Evolutionary conservation across 371 early-diverging fungal genomes (phyloP).

Genomic region (Enterospora canceri): DNA sequence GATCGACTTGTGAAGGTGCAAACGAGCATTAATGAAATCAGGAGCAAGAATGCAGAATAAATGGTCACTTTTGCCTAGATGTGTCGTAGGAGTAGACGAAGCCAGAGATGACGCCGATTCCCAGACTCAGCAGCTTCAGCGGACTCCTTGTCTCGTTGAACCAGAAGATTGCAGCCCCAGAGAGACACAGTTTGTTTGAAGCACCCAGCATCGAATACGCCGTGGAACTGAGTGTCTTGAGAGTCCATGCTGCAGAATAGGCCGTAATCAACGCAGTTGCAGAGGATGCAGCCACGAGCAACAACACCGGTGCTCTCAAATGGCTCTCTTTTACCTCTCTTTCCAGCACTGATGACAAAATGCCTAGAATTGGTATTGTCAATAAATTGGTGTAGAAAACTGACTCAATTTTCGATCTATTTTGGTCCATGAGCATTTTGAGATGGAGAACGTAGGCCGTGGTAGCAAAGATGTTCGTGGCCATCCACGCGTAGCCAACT

Average conservation of each 20-base stretch:
- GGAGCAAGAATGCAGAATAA: neutral
- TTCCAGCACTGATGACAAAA: slow-evolving; percentile 66
- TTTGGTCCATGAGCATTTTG: slow-evolving; percentile 68
- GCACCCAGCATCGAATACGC: slow-evolving; percentile 95
- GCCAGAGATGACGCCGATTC: slow-evolving; percentile 26
- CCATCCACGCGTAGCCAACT: slow-evolving; percentile 82
- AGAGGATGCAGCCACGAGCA: slow-evolving; percentile 65
- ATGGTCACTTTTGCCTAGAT: neutral
- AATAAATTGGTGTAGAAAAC: slow-evolving; percentile 84
- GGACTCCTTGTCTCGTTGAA: slow-evolving; percentile 30
- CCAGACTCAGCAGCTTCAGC: slow-evolving; percentile 21
- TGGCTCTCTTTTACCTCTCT: neutral
- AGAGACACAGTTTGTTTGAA: slow-evolving; percentile 86
- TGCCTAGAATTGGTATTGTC: slow-evolving; percentile 67
- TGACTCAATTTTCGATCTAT: slow-evolving; percentile 79
- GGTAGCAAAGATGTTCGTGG: slow-evolving; percentile 72
- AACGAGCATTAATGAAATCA: neutral
- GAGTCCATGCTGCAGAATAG: slow-evolving; percentile 70
- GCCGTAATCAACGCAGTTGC: slow-evolving; percentile 76
- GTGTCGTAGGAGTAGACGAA: slow-evolving; percentile 31
- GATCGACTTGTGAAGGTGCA: neutral
- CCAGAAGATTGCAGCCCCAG: slow-evolving; percentile 71
- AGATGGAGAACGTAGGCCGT: slow-evolving; percentile 74
- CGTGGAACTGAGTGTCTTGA: slow-evolving; percentile 79
- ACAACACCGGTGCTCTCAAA: neutral